Conservation (phyloP, 176 grass and related monocot species). For the Pontederia crassipes region DNA sequence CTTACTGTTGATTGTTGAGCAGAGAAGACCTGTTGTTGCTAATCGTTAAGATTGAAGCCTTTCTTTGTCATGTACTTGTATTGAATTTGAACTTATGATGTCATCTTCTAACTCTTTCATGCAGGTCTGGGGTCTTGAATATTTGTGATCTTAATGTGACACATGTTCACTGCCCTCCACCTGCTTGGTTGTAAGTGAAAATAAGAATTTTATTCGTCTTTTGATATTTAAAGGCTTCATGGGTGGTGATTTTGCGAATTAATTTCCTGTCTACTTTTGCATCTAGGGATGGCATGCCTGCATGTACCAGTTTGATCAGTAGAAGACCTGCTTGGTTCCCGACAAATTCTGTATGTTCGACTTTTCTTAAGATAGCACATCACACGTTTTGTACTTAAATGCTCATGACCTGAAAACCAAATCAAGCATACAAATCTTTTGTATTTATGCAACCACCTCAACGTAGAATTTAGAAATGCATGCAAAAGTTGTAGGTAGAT, state of each 20-base stretch:
- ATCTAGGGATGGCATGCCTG: conserved; percentile 38
- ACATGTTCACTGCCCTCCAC: conserved; percentile 90
- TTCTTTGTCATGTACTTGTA: neutral
- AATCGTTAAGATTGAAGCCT: neutral
- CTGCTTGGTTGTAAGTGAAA: conserved; percentile 73
- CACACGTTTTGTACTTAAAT: neutral
- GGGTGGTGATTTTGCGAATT: neutral
- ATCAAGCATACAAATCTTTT: neutral
- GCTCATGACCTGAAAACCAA: no score
- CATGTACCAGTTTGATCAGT: conserved; percentile 18
- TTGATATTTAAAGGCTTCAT: neutral
- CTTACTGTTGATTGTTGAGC: no score
- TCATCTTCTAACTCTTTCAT: neutral
- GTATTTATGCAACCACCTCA: neutral
- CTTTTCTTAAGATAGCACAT: neutral
- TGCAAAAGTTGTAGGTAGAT: neutral
- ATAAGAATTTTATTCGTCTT: conserved; percentile 7
- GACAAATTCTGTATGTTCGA: conserved; percentile 49
- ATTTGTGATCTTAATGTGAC: conserved; percentile 50
- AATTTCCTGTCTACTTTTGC: conserved; percentile 18
- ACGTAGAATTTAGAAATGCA: conserved; percentile 4
- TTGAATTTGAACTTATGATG: no score
- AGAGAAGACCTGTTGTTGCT: neutral
- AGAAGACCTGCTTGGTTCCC: conserved; percentile 68
- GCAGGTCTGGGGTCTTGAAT: conserved; percentile 86